Conservation (phyloP, 805 yeast species). For the Saccharomycopsis microspora region DNA sequence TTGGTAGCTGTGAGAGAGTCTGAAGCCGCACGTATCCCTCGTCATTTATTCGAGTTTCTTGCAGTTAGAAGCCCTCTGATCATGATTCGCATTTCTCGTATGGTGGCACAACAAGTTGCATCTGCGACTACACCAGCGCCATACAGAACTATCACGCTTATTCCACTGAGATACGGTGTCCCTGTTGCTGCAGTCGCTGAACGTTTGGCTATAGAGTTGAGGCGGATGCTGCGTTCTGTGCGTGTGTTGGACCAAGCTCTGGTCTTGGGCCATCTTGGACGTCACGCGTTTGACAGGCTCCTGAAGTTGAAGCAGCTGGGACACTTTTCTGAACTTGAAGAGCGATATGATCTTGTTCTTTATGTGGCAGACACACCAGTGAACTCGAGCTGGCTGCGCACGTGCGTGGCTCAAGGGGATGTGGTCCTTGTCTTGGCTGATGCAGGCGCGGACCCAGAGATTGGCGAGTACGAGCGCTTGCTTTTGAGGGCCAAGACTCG, state of each 20-base stretch:
- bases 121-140: conserved; percentile 18
- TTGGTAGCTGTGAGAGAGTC: conserved; percentile 86
- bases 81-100: conserved; percentile 79
- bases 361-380: conserved; percentile 82
- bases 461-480: conserved; percentile 80
- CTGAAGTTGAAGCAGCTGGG: conserved; percentile 82
- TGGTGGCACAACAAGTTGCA: conserved; percentile 56
- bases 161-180: conserved; percentile 72
- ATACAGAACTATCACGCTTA: conserved; percentile 73
- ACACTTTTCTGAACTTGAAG: conserved; percentile 84
- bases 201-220: conserved; percentile 57
- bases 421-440: conserved; percentile 85
- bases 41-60: conserved; percentile 75
- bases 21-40: conserved; percentile 86
- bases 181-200: conserved; percentile 83
- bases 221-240: conserved; percentile 60
- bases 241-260: conserved; percentile 77
- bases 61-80: conserved; percentile 81
- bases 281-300: conserved; percentile 85
- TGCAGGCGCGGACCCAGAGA: conserved; percentile 56
- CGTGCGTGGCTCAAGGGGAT: conserved; percentile 92
- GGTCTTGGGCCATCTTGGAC: conserved; percentile 69
- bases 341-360: conserved; percentile 74
- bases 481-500: conserved; percentile 67
- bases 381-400: conserved; percentile 79